Evolutionary conservation across 1,284 basidiomycete genomes (phyloP), one percentile per base, ranked within the genome.

Genomic region (Porogramme epimiltina): DNA sequence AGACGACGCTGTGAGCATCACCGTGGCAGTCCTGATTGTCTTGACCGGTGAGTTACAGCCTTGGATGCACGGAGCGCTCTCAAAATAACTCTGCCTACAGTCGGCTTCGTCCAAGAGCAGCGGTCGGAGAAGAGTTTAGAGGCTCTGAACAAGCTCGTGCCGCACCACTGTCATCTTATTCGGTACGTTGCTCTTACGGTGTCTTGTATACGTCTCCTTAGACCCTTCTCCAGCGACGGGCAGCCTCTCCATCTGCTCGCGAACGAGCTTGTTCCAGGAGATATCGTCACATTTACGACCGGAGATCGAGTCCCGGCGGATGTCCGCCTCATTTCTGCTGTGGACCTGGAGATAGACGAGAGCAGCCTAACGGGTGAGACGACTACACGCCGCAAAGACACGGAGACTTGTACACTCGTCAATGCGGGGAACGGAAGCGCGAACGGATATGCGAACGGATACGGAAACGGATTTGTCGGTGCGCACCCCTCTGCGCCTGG

Each of bases 301-400:
- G 89, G 95, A n/a, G 95, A 98, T 69, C 90, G 95, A 22, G 83
- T 98, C 33, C 95, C 95, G 0, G 95, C 96, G 25, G 95, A 98
- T 63, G 79, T 98, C 42, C 88, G 96, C 18, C 79, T 98, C 20
- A 77, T 89, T 49, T 73, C 82, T 22, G 82, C 93, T 0, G 79
- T 91, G 20, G 89, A 93, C 61, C 79, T 98, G 28, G 95, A 98
- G 66, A 87, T 98, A 42, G 96, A 98, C 72, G 96, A 99, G 75
- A 93, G 90, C 58, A 93, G 93, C 53, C 71, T 99, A 54, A 99
- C 95, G 0, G 95, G 96, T 20, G 95, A 99, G 75, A 96, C 94
- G 2, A 82, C 83, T 20, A 85, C 93, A 0, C 81, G 92, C 18
- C 75, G 75, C 60, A 98, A 98, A 73, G 77, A 76, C 47, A 70